phyloP scores from a whole-genome alignment of 257 asterid species.

The Solanum virginianum region DNA sequence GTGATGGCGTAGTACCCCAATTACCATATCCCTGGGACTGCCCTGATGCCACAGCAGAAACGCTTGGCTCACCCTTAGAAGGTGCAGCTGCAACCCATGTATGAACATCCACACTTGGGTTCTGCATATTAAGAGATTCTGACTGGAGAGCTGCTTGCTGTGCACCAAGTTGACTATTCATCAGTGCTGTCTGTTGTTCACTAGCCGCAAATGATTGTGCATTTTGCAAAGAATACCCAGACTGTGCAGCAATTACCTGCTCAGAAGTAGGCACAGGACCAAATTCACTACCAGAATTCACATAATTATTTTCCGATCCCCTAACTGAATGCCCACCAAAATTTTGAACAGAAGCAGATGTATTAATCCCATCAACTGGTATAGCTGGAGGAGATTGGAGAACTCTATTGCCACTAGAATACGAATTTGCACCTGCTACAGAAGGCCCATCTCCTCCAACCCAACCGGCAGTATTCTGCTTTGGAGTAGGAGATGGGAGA shows the following conservation, averaged over 20 bases:
- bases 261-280: conserved; percentile 41
- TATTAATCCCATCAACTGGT: conserved; percentile 19
- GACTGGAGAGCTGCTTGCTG: conserved; percentile 13
- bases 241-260: conserved; percentile 11
- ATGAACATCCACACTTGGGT: conserved; percentile 28
- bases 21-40: conserved; percentile 36
- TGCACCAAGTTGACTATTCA: conserved; percentile 25
- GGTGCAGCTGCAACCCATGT: conserved; percentile 20
- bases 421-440: conserved; percentile 18
- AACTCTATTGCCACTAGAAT: conserved; percentile 22
- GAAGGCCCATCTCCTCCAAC: conserved; percentile 20
- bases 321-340: conserved; percentile 21
- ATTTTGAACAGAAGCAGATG: conserved; percentile 34
- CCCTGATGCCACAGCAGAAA: conserved; percentile 19
- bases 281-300: conserved; percentile 18
- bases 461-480: conserved; percentile 28
- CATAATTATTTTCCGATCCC: conserved; percentile 1
- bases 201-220: conserved; percentile 15
- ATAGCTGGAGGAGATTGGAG: conserved; percentile 38
- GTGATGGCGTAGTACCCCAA: conserved; percentile 33
- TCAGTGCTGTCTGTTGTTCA: conserved; percentile 30
- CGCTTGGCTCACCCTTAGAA: conserved; percentile 16
- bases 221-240: conserved; percentile 20
- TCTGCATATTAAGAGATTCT: conserved; percentile 28
- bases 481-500: conserved; percentile 87